A percentile compares a stretch with the other conserved stretches of the same genome.
Conservation (phyloP, 1,284 basidiomycete genomes). For the Serendipita sp. region DNA sequence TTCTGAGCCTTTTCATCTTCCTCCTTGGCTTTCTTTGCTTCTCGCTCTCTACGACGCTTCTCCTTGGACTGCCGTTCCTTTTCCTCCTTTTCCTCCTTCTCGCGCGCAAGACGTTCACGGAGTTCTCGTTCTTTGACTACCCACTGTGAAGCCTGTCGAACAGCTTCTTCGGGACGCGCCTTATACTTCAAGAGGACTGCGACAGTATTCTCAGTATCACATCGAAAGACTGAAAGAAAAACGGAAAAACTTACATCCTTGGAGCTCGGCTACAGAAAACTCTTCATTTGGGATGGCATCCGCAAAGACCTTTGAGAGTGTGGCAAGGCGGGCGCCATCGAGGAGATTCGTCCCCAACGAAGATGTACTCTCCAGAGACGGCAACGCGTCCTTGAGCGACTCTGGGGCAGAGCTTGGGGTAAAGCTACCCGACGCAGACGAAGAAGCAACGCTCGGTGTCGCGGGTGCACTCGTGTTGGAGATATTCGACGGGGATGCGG, state of each 20-base stretch:
- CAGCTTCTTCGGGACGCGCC: constrained; percentile 56
- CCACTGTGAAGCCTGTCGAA: constrained; percentile 49
- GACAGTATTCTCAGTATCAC: neutral
- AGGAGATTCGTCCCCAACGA: constrained; percentile 46
- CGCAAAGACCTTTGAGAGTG: constrained; percentile 58
- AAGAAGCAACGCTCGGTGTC: constrained; percentile 2
- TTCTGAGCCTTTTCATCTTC: constrained; percentile 10
- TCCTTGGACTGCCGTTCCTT: constrained; percentile 32
- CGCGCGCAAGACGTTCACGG: constrained; percentile 50
- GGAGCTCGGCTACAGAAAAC: constrained; percentile 72
- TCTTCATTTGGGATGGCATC: constrained; percentile 62
- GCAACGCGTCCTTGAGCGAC: constrained; percentile 29
- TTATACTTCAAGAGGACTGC: constrained; percentile 64
- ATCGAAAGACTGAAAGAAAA: neutral
- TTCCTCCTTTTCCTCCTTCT: constrained; percentile 51
- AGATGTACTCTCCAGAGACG: constrained; percentile 44
- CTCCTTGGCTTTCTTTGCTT: constrained; percentile 9
- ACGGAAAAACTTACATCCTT: constrained; percentile 51
- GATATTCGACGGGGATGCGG: neutral
- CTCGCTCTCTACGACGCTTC: constrained; percentile 9
- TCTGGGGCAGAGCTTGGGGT: constrained; percentile 18
- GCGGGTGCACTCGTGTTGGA: neutral
- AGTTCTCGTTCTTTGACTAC: constrained; percentile 56
- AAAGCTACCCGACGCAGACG: constrained; percentile 4
- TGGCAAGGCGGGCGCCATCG: constrained; percentile 42